Evolutionary conservation across 306 rosid species (phyloP), one percentile per base, ranked within the genome.

Genomic region (Vicia villosa): DNA sequence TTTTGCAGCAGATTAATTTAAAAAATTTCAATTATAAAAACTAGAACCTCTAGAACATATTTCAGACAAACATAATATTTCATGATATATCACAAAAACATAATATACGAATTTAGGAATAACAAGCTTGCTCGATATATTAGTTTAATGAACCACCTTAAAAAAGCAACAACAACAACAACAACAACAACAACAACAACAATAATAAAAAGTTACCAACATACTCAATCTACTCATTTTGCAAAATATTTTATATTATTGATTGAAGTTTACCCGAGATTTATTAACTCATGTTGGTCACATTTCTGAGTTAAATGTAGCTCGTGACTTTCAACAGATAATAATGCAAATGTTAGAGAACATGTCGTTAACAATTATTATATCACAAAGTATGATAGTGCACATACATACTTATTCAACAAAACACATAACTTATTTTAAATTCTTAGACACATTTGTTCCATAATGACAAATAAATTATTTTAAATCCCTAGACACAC

Each of bases 401-500:
- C 63, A 30, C 19, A 8, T 22, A 54, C 16, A 54, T 54, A 54
- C 60, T 54, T 54, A 55, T 1, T 4, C 26, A 22, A 22, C 26
- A 22, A 22, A 3, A 22, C 26, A 22, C 26, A 22, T 22, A 22
- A 22, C 26, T 22, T 22, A 22, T 22, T 22, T 22, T 22, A 22
- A 22, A 22, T 22, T 3, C 26, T 22, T 22, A 3, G 26, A 22
- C 26, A 22, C 26, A 22, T 22, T 22, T 22, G 3, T 22, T 22
- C 17, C 24, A 55, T 20, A 58, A 58, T 4, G 14, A 30, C 14
- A 32, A 4, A 34, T 14, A 16, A 7, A 5, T 9, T 58, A 36
- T n/a, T 9, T 60, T 36, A 0, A 36, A 60, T 34, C 28, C n/a
- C 37, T 36, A 75, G 41, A 74, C 50, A 60, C 98, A 93, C 36